Evolutionary conservation across 495 filamentous ascomycete species (phyloP).

Genomic region (Stereocaulon alpinum): DNA sequence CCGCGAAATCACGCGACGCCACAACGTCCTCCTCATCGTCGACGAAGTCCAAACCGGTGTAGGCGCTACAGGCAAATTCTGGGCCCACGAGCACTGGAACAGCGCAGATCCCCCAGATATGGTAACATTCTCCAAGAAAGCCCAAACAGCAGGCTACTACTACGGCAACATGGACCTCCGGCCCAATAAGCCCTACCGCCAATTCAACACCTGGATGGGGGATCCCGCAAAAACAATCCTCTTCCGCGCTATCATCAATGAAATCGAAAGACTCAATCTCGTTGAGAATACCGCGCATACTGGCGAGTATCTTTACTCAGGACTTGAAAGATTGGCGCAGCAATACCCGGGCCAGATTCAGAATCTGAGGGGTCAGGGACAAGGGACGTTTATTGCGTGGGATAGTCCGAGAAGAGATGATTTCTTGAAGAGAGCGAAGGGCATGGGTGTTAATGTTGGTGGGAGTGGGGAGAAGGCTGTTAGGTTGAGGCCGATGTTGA

Average conservation of each 20-base stretch:
- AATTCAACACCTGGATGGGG: conserved; percentile 99
- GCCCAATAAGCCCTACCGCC: conserved; percentile 98
- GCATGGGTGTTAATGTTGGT: conserved; percentile 83
- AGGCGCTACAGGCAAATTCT: conserved; percentile 92
- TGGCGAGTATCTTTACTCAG: conserved; percentile 71
- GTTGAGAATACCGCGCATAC: conserved; percentile 72
- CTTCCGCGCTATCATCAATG: conserved; percentile 84
- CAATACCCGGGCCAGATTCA: conserved; percentile 74
- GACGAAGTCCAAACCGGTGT: conserved; percentile 98
- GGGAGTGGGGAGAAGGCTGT: conserved; percentile 74
- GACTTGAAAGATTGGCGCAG: conserved; percentile 57
- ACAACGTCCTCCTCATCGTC: conserved; percentile 85
- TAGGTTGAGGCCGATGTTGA: conserved; percentile 84
- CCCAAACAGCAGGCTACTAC: conserved; percentile 96
- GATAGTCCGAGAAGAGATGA: conserved; percentile 79
- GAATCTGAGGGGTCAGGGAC: conserved; percentile 87
- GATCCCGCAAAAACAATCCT: conserved; percentile 84
- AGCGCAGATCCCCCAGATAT: conserved; percentile 81
- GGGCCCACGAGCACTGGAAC: conserved; percentile 98
- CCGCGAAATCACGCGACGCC: conserved; percentile 73
- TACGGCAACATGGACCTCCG: conserved; percentile 76
- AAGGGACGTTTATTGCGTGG: conserved; percentile 96
- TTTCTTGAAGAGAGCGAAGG: conserved; percentile 74
- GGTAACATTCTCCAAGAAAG: conserved; percentile 98
- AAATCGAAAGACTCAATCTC: conserved; percentile 72